Conservation (phyloP, 176 grass and related monocot species). For the Zizania latifolia region DNA sequence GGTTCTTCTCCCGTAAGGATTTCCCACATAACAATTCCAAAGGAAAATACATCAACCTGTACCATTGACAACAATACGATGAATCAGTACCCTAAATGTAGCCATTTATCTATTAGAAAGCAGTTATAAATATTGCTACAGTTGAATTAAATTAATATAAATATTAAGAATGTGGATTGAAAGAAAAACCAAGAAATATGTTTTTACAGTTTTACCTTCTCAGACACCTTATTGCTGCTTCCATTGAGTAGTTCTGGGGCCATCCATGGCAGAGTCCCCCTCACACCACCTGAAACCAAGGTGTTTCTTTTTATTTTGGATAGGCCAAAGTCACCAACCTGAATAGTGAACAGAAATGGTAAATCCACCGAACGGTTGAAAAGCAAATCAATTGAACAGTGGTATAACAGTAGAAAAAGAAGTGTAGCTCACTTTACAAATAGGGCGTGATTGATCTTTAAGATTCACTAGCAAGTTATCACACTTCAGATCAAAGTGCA, state of each 20-base stretch:
- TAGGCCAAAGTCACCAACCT: slow-evolving; percentile 95
- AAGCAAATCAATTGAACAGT: slow-evolving; percentile 7
- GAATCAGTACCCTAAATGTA: not conserved
- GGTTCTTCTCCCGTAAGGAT: slow-evolving; percentile 84
- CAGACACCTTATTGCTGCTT: slow-evolving; percentile 83
- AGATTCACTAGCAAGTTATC: slow-evolving; percentile 94
- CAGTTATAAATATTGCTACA: not conserved
- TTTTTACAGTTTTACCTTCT: slow-evolving; percentile 62
- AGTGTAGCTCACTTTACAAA: slow-evolving; percentile 62
- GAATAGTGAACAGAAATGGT: slow-evolving; percentile 14
- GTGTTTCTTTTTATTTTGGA: slow-evolving; percentile 95
- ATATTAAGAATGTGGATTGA: not conserved
- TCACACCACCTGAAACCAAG: slow-evolving; percentile 88
- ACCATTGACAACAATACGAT: not conserved
- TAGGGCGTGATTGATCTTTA: slow-evolving; percentile 85
- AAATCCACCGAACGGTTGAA: not conserved
- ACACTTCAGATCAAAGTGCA: slow-evolving; percentile 93
- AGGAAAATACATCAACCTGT: slow-evolving; percentile 94
- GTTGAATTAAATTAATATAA: not conserved
- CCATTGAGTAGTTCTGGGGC: slow-evolving; percentile 86
- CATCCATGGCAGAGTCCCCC: slow-evolving; percentile 88
- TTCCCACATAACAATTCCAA: slow-evolving; percentile 92
- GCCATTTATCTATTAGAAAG: not conserved
- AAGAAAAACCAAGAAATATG: slow-evolving; percentile 10
- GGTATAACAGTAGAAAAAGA: slow-evolving; percentile 4